Evolutionary conservation across 2,329 filamentous ascomycete species (phyloP), one percentile per base, ranked within the genome.

Genomic region (Penicillium italicum): DNA sequence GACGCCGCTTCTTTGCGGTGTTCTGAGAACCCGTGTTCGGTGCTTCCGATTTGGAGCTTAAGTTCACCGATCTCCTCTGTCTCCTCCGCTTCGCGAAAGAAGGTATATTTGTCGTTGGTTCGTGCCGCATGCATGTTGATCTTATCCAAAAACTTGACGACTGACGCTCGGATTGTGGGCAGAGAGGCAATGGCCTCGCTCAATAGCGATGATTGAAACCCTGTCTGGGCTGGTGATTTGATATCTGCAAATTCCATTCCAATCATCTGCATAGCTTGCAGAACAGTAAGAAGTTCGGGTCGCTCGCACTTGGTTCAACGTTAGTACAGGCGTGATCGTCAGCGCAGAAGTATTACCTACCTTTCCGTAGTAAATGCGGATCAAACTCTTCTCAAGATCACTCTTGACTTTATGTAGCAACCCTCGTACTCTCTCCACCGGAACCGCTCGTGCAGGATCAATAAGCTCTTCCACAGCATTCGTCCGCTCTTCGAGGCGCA

Each of bases 351-450:
- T 20, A 18, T 28, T 11, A 42, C 62, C 9, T 56, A 78, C 76
- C 69, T 96, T 97, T 47, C 92, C 91, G 74, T 99, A 99, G 77
- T 97, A 99, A 56, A 99, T 96, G 42, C 94, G 85, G 66, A 97
- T 92, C 43, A 99, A 79, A 58, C 90, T 94, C 64, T 94, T 91
- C 74, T 99, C 94, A 6, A 99, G 83, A 69, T 99, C 94, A 6
- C 83, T 85, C 69, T 82, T 90, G 58, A 88, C 86, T 56, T 82
- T 87, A 26, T 80, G 78, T 1, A 99, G 80, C 10, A 97, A 76
- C 20, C 78, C 81, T 60, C 86, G 88, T 2, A 97, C 74, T 59
- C 88, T 87, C 64, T 95, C 90, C 4, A 92, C 85, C 18, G 83
- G 80, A 9, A 80, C 74, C 0, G 85, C 86, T 40, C 85, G 85